Evolutionary conservation across 306 rosid species (phyloP).

Genomic region (Cucurbita argyrosperma): DNA sequence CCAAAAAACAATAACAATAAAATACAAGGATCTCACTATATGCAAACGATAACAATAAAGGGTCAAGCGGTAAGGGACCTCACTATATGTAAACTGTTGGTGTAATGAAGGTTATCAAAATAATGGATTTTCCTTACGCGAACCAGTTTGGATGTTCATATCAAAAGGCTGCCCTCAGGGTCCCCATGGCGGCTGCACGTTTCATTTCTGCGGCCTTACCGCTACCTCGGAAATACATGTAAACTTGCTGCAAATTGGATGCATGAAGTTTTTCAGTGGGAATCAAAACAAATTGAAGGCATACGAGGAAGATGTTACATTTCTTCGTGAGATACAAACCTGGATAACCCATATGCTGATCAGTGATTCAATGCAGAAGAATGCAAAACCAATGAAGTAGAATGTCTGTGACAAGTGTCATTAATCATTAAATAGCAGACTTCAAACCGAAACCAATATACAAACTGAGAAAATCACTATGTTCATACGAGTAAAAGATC

Average conservation of each 20-base stretch:
- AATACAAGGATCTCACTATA: not conserved
- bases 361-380: conserved; percentile 55
- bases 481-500: not conserved
- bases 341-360: conserved; percentile 93
- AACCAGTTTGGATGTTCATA: not conserved
- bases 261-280: not conserved
- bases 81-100: not conserved
- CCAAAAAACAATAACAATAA: no score
- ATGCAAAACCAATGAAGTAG: conserved; percentile 69
- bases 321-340: conserved; percentile 28
- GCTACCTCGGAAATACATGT: conserved; percentile 86
- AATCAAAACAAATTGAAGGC: not conserved
- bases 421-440: not conserved
- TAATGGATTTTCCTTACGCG: not conserved
- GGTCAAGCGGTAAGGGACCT: not conserved
- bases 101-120: not conserved
- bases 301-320: not conserved
- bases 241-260: conserved; percentile 64
- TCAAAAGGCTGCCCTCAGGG: conserved; percentile 77
- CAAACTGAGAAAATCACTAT: not conserved
- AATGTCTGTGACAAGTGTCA: conserved; percentile 38
- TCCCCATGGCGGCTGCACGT: conserved; percentile 66
- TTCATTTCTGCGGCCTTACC: conserved; percentile 64
- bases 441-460: not conserved
- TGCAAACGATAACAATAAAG: not conserved